Evolutionary conservation across 345 rosid genomes (phyloP).

Genomic region (Brassica cretica): DNA sequence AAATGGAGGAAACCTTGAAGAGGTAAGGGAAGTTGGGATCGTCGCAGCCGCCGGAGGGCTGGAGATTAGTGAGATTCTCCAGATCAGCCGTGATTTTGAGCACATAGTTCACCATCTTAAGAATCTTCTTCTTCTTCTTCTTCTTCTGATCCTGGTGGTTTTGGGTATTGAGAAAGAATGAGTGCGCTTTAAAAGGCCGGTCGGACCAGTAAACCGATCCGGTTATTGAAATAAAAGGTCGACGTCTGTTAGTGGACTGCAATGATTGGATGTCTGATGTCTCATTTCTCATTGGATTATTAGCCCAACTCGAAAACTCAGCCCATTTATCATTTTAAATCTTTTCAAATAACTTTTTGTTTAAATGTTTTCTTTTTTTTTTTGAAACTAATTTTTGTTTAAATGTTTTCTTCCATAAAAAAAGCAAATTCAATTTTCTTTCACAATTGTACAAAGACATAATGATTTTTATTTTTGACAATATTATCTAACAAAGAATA

Average conservation of each 20-base stretch:
- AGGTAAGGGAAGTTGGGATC: constrained; percentile 72
- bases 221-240: background rate
- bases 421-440: background rate
- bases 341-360: background rate
- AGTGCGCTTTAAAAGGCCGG: background rate
- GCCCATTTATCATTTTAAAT: background rate
- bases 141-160: background rate
- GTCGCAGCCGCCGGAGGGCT: constrained; percentile 83
- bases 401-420: background rate
- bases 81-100: constrained; percentile 77
- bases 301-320: background rate
- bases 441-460: background rate
- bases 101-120: constrained; percentile 74
- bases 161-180: background rate
- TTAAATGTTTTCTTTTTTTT: background rate
- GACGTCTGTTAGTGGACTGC: background rate
- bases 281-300: background rate
- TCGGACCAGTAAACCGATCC: background rate
- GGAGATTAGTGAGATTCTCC: constrained; percentile 72
- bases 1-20: constrained; percentile 65
- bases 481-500: background rate
- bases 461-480: background rate
- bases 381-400: background rate
- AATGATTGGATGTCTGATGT: background rate
- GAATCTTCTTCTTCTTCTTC: background rate